Conservation (phyloP, 2,329 filamentous ascomycete species). For the Aspergillus awamori region DNA sequence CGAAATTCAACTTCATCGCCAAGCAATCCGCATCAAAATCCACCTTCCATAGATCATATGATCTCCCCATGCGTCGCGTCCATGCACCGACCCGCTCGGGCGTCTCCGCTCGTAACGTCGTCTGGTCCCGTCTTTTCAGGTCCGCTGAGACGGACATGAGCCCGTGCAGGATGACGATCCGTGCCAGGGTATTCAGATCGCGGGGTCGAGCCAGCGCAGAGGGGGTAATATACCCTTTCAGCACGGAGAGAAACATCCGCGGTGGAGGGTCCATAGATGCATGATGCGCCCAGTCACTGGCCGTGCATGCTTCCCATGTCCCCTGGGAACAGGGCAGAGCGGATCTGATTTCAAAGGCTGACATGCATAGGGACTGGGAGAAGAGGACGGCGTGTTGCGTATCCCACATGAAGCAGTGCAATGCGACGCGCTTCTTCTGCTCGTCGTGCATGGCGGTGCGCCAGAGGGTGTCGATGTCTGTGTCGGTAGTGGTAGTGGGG, state of each 20-base stretch:
- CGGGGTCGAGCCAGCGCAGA: slow-evolving; percentile 39
- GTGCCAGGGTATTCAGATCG: slow-evolving; percentile 55
- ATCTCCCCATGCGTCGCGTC: slow-evolving; percentile 55
- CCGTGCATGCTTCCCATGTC: slow-evolving; percentile 61
- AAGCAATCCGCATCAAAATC: slow-evolving; percentile 60
- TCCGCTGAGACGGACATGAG: slow-evolving; percentile 67
- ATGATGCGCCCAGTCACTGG: slow-evolving; percentile 54
- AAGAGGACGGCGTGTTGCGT: slow-evolving; percentile 67
- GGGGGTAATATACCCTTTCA: slow-evolving; percentile 61
- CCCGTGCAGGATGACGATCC: slow-evolving; percentile 61
- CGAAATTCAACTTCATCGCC: slow-evolving; percentile 30
- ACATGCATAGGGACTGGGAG: slow-evolving; percentile 69
- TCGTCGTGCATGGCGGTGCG: slow-evolving; percentile 58
- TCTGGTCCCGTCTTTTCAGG: slow-evolving; percentile 64
- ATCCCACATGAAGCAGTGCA: slow-evolving; percentile 69
- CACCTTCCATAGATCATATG: slow-evolving; percentile 61
- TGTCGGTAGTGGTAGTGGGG: slow-evolving; percentile 31
- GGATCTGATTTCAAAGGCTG: slow-evolving; percentile 63
- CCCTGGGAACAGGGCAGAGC: slow-evolving; percentile 58
- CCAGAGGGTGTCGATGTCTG: slow-evolving; percentile 54
- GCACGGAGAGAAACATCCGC: slow-evolving; percentile 51
- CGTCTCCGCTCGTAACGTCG: slow-evolving; percentile 54
- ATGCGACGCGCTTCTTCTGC: slow-evolving; percentile 62
- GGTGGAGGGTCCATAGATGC: slow-evolving; percentile 37
- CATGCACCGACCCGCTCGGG: slow-evolving; percentile 50